Conservation (phyloP, 225 moss, liverwort and hornwort species). For the Physcomitrellopsis africana region DNA sequence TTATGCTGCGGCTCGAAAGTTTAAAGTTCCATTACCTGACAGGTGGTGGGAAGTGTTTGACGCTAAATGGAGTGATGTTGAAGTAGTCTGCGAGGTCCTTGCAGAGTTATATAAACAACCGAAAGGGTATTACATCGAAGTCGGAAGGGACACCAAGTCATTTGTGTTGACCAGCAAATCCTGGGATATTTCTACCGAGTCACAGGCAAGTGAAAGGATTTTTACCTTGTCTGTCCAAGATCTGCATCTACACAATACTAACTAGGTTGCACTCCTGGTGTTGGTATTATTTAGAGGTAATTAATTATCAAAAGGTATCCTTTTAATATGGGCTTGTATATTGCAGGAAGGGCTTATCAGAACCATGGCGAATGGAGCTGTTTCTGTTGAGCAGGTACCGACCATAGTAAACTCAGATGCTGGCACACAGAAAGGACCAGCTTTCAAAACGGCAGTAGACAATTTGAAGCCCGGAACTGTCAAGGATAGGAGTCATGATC, state of each 20-base stretch:
- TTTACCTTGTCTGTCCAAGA: not conserved
- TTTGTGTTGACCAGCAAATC: slow-evolving; percentile 73
- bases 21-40: slow-evolving; percentile 55
- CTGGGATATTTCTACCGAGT: slow-evolving; percentile 66
- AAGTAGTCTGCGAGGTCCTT: slow-evolving; percentile 64
- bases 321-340: not conserved
- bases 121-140: slow-evolving; percentile 64
- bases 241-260: not conserved
- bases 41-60: slow-evolving; percentile 78
- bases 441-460: slow-evolving; percentile 35
- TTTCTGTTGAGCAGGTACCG: slow-evolving; percentile 31
- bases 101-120: slow-evolving; percentile 66
- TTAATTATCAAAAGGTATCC: not conserved
- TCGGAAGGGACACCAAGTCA: slow-evolving; percentile 61
- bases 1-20: slow-evolving; percentile 69
- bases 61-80: slow-evolving; percentile 65
- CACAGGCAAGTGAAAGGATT: slow-evolving; percentile 38
- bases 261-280: not conserved
- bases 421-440: slow-evolving; percentile 30
- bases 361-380: slow-evolving; percentile 53
- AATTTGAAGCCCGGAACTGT: slow-evolving; percentile 29
- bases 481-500: slow-evolving; percentile 51
- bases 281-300: too few species aligned
- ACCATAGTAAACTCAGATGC: slow-evolving; percentile 39
- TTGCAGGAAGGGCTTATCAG: slow-evolving; percentile 63